Evolutionary conservation across 768 basidiomycete species (phyloP).

Genomic region (Tubosaeta sp.): DNA sequence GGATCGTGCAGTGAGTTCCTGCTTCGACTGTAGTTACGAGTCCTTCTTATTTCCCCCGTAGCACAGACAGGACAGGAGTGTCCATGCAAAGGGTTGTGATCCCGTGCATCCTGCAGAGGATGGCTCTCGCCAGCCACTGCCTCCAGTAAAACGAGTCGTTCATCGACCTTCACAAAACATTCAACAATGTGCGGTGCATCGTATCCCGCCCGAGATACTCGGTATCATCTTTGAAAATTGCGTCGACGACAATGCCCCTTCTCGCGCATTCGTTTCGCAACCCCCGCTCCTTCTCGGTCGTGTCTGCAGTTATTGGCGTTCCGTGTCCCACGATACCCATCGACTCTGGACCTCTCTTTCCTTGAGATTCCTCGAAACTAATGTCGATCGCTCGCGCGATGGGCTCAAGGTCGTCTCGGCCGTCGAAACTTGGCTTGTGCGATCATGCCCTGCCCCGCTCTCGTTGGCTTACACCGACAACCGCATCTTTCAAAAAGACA

Average conservation of each 20-base stretch:
- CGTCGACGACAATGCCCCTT: slow-evolving; percentile 2
- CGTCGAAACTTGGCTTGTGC: slow-evolving; percentile 22
- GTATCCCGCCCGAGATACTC: slow-evolving; percentile 39
- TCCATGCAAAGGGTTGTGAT: not conserved
- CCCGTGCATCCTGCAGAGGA: not conserved
- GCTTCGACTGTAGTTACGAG: not conserved
- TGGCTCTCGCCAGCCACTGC: not conserved
- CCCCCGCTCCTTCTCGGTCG: slow-evolving; percentile 23
- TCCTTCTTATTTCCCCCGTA: slow-evolving; percentile 1
- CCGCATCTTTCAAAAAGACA: slow-evolving; percentile 24
- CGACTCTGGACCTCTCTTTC: slow-evolving; percentile 26
- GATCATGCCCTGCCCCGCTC: slow-evolving; percentile 19
- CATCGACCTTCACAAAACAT: not conserved
- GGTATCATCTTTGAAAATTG: slow-evolving; percentile 23
- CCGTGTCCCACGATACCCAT: slow-evolving; percentile 11
- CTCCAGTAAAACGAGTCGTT: not conserved
- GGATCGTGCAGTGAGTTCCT: slow-evolving; percentile 12
- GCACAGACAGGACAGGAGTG: not conserved
- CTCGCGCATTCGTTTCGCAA: slow-evolving; percentile 2
- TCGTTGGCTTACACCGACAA: slow-evolving; percentile 25
- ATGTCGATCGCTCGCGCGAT: slow-evolving; percentile 20
- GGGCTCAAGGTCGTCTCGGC: slow-evolving; percentile 8
- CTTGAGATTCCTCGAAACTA: slow-evolving; percentile 19
- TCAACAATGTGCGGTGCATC: slow-evolving; percentile 1
- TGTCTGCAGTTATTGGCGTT: slow-evolving; percentile 27